phyloP scores from a whole-genome alignment of 352 stramenopile species.

The Globisporangium solare region DNA sequence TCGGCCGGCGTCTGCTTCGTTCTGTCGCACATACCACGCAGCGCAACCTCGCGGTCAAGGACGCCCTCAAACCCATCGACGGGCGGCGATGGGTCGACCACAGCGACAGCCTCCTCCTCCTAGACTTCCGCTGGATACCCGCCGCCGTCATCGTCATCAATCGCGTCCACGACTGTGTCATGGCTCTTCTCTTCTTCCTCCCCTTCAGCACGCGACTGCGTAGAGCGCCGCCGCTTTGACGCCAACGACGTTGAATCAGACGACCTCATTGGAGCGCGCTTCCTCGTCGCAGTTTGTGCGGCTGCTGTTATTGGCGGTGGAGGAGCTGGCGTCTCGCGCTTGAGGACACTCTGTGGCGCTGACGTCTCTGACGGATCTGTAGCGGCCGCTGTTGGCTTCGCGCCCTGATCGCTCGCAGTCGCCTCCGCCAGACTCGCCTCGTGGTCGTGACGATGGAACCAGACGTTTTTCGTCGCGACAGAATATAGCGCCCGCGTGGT shows the following conservation, averaged over 20 bases:
- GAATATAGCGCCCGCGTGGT: slow-evolving; percentile 36
- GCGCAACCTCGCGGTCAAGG: slow-evolving; percentile 54
- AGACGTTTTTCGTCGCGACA: slow-evolving; percentile 61
- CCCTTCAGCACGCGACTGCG: slow-evolving; percentile 6
- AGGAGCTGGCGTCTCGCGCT: no score
- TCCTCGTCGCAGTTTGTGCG: not conserved
- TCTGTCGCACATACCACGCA: slow-evolving; percentile 59
- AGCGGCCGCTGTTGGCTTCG: not conserved
- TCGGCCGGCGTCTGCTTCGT: slow-evolving; percentile 39
- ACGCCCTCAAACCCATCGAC: slow-evolving; percentile 43
- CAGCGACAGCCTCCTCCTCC: no score
- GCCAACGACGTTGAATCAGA: not conserved
- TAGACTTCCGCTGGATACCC: no score
- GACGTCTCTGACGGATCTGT: no score
- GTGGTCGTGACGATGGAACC: slow-evolving; percentile 26
- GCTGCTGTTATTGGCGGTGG: no score
- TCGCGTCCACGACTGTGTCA: slow-evolving; percentile 11
- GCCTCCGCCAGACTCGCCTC: slow-evolving; percentile 1
- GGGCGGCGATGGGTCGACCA: slow-evolving; percentile 13
- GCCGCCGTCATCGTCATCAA: slow-evolving; percentile 6
- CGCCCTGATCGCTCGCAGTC: slow-evolving; percentile 2
- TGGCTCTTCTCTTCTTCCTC: slow-evolving; percentile 6
- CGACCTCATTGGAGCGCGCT: slow-evolving; percentile 2
- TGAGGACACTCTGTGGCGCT: no score
- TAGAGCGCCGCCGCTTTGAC: slow-evolving; percentile 6